These are phyloP conservation scores for Monilinia aucupariae DNA, from an alignment of 2,329 filamentous ascomycete genomes.

Conservation along the genomic window DNA sequence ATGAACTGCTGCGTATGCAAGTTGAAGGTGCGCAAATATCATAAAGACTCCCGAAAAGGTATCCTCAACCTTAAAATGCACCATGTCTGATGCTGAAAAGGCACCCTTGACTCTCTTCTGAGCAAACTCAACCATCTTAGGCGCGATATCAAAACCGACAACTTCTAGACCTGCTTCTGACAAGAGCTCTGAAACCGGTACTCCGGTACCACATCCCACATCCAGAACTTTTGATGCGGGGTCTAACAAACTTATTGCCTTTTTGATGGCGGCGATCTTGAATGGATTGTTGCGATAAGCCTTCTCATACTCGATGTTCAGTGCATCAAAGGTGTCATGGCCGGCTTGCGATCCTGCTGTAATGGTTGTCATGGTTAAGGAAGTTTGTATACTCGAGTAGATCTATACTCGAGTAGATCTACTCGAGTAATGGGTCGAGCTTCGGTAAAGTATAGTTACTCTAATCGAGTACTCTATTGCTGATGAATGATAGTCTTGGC, in stretches of 20 bases:
- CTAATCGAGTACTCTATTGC: neutral
- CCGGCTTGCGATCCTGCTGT: conserved; percentile 23
- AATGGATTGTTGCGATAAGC: conserved; percentile 11
- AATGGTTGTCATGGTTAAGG: conserved; percentile 14
- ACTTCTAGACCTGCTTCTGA: conserved; percentile 25
- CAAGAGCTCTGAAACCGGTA: conserved; percentile 30
- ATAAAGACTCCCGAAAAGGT: conserved; percentile 31
- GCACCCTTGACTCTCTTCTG: conserved; percentile 19
- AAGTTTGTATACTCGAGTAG: no score
- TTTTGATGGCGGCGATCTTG: neutral
- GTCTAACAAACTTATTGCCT: conserved; percentile 1
- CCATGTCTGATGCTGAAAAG: conserved; percentile 23
- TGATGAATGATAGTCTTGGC: neutral
- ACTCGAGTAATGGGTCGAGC: neutral
- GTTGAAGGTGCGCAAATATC: conserved; percentile 32
- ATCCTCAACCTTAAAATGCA: conserved; percentile 23
- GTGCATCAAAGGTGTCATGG: conserved; percentile 20
- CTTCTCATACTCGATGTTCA: conserved; percentile 18
- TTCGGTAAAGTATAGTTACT: no score
- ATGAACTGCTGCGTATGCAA: conserved; percentile 32
- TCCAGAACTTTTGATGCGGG: conserved; percentile 27
- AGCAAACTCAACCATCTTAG: conserved; percentile 27
- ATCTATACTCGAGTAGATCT: no score
- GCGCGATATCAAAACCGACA: conserved; percentile 34
- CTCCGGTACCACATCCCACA: conserved; percentile 36